Conservation (phyloP, 139 green algal genomes). For the Coelastrella sp. region DNA sequence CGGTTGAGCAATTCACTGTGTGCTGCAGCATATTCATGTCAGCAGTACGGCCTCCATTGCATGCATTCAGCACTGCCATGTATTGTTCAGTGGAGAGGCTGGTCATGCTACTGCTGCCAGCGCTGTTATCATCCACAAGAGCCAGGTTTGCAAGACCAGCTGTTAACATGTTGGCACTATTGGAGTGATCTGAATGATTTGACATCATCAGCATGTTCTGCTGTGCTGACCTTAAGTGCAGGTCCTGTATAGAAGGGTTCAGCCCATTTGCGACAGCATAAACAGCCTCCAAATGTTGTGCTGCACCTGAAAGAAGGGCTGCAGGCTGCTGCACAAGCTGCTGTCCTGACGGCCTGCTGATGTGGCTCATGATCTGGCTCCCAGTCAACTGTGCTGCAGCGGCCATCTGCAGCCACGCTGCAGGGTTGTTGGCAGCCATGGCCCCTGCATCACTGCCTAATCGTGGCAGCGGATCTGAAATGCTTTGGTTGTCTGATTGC, state of each 20-base stretch:
- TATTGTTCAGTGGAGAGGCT: neutral
- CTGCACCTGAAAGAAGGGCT: neutral
- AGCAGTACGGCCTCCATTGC: constrained; percentile 1
- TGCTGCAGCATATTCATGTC: neutral
- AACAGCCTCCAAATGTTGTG: neutral
- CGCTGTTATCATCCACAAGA: constrained; percentile 30
- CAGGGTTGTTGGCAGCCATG: neutral
- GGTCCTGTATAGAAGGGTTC: no score
- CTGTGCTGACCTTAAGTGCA: no score
- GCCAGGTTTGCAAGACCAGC: neutral
- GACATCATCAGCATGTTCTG: neutral
- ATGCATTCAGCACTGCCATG: neutral
- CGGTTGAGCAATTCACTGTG: neutral
- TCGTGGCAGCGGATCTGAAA: neutral
- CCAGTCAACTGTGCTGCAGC: constrained; percentile 6
- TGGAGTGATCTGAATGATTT: neutral
- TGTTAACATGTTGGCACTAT: neutral
- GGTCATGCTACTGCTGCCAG: neutral
- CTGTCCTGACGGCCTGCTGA: neutral
- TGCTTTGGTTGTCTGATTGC: neutral
- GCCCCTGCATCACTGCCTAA: neutral
- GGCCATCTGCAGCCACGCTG: constrained; percentile 27
- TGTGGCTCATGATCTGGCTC: constrained; percentile 22
- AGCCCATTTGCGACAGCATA: neutral
- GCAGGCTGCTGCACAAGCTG: neutral